Percentiles rank a stretch among this genome's conserved stretches.
Conservation (phyloP, 257 asterid genomes). For the Nyctanthes arbortristis region DNA sequence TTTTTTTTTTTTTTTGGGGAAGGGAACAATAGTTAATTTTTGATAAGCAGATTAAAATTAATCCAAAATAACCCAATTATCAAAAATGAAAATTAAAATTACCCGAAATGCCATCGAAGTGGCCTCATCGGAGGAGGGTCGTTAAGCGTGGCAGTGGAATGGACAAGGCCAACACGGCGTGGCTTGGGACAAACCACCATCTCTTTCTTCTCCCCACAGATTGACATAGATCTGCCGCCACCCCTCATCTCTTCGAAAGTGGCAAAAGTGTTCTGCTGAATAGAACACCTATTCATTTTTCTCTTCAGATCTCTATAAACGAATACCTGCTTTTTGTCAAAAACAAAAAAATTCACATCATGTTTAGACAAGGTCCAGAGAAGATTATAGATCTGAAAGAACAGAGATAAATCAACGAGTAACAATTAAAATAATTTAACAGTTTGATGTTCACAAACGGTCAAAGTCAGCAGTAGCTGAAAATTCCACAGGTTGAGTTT, state of each 20-base stretch:
- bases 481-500: neutral
- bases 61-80: neutral
- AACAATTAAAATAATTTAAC: neutral
- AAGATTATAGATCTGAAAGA: conserved; percentile 18
- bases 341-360: neutral
- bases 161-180: conserved; percentile 53
- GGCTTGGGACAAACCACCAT: conserved; percentile 51
- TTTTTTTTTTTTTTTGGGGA: too few species aligned
- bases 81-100: conserved; percentile 8
- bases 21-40: neutral
- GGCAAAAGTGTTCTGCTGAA: conserved; percentile 35
- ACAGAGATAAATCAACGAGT: neutral
- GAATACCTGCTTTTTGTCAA: neutral
- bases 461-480: neutral
- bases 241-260: conserved; percentile 39
- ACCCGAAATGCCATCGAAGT: conserved; percentile 81
- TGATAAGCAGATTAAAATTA: neutral
- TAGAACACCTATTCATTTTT: conserved; percentile 33
- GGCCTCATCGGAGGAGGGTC: conserved; percentile 64
- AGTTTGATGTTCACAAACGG: neutral
- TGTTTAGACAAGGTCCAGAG: neutral
- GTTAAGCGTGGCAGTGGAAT: conserved; percentile 19
- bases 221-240: conserved; percentile 9
- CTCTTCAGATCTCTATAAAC: neutral
- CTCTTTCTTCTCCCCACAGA: conserved; percentile 31